These are phyloP conservation scores for Pecoramyces ruminantium DNA, from an alignment of 192 early-diverging fungal species.

Conservation along the genomic window DNA sequence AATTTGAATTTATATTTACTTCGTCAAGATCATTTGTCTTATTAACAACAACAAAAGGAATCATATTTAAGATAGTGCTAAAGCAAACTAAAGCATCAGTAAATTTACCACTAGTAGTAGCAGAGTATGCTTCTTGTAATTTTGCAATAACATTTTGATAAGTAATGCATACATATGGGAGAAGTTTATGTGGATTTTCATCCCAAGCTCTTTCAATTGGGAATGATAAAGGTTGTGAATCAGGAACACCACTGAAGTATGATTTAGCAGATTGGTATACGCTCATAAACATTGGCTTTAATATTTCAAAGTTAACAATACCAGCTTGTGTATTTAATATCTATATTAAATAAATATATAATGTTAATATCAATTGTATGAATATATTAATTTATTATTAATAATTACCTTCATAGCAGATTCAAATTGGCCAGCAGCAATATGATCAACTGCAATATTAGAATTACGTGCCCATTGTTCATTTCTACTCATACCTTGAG, in stretches of 20 bases:
- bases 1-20: slow-evolving; percentile 23
- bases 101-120: slow-evolving; percentile 68
- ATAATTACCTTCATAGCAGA: slow-evolving; percentile 70
- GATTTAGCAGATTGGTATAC: slow-evolving; percentile 62
- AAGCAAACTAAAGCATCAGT: slow-evolving; percentile 59
- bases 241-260: slow-evolving; percentile 42
- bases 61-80: slow-evolving; percentile 54
- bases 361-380: no score
- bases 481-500: slow-evolving; percentile 44
- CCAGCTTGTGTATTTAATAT: slow-evolving; percentile 84
- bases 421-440: slow-evolving; percentile 89
- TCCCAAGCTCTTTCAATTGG: slow-evolving; percentile 49
- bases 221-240: slow-evolving; percentile 36
- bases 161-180: slow-evolving; percentile 43
- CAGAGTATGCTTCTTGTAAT: slow-evolving; percentile 70
- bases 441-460: slow-evolving; percentile 71
- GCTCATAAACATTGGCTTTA: slow-evolving; percentile 74
- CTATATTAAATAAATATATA: slow-evolving; percentile 11
- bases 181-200: slow-evolving; percentile 22
- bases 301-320: slow-evolving; percentile 74
- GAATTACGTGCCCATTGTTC: slow-evolving; percentile 76
- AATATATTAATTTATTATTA: no score
- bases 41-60: slow-evolving; percentile 57
- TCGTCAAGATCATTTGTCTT: slow-evolving; percentile 53
- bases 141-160: slow-evolving; percentile 40